Evolutionary conservation across 169 alveolate genomes (phyloP).

Genomic region (Perkinsus chesapeaki): DNA sequence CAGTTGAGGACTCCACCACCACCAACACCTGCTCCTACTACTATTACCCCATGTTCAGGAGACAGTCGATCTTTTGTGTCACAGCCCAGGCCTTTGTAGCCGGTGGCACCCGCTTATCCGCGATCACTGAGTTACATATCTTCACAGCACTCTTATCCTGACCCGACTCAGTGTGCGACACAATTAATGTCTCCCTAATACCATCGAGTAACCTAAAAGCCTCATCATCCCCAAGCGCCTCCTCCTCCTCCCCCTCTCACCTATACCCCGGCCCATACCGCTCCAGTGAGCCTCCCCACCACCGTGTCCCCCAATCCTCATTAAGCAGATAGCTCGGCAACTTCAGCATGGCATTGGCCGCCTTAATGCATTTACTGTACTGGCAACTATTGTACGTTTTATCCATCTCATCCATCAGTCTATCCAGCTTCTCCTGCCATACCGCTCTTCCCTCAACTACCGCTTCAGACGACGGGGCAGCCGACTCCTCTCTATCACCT

Average conservation of each 20-base stretch:
- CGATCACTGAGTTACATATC: background rate
- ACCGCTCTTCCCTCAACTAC: background rate
- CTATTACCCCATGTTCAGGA: background rate
- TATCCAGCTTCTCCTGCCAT: background rate
- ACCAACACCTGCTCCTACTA: background rate
- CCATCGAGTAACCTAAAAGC: background rate
- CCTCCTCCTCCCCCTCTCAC: background rate
- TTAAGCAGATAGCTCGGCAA: background rate
- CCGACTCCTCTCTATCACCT: background rate
- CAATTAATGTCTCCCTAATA: background rate
- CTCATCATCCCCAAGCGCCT: background rate
- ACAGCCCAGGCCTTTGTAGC: background rate
- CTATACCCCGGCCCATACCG: background rate
- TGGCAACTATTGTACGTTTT: background rate
- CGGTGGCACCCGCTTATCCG: background rate
- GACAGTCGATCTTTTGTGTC: background rate
- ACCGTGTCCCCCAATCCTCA: background rate
- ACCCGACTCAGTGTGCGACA: background rate
- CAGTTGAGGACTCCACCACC: too few species aligned
- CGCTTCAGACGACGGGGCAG: background rate
- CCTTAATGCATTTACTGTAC: background rate
- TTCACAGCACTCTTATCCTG: background rate
- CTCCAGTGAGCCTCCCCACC: background rate
- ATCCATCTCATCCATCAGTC: background rate
- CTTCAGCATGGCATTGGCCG: background rate